Evolutionary conservation across 2,329 filamentous ascomycete genomes (phyloP).

Genomic region (Cytospora schulzeri): DNA sequence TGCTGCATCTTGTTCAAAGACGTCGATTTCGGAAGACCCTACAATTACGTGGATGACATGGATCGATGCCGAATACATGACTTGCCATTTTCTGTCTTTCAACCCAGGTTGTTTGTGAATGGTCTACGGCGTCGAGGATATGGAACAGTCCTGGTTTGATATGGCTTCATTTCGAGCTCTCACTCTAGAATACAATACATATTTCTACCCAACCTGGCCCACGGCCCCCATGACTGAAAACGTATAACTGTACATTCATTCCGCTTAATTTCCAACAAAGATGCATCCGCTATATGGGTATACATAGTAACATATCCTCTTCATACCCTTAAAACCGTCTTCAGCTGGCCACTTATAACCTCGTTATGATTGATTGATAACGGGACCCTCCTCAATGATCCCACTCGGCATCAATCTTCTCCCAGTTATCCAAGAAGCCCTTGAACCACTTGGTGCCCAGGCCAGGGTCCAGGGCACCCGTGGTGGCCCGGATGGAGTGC

Average conservation of each 20-base stretch:
- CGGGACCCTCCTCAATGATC: conserved; percentile 36
- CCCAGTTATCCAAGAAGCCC: conserved; percentile 85
- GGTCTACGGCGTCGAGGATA: not conserved
- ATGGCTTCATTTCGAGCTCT: not conserved
- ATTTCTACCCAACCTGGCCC: not conserved
- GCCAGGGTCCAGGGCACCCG: conserved; percentile 81
- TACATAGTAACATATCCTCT: not conserved
- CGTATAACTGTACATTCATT: not conserved
- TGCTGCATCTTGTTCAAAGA: too few relatives aligned
- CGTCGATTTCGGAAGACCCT: too few relatives aligned
- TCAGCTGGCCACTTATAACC: not conserved
- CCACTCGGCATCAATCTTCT: conserved; percentile 83
- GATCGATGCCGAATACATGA: not conserved
- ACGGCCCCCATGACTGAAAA: not conserved
- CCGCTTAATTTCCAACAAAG: not conserved
- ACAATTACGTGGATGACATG: too few relatives aligned
- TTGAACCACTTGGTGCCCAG: conserved; percentile 86
- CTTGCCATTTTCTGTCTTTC: not conserved
- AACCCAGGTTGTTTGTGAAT: not conserved
- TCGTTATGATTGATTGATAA: not conserved
- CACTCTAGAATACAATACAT: not conserved
- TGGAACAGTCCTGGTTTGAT: too few relatives aligned
- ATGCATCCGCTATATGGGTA: conserved; percentile 5
- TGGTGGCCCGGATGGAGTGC: conserved; percentile 90
- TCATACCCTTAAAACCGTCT: not conserved